phyloP scores from a whole-genome alignment of 2,329 filamentous ascomycete species.

The Beauveria sp. region DNA sequence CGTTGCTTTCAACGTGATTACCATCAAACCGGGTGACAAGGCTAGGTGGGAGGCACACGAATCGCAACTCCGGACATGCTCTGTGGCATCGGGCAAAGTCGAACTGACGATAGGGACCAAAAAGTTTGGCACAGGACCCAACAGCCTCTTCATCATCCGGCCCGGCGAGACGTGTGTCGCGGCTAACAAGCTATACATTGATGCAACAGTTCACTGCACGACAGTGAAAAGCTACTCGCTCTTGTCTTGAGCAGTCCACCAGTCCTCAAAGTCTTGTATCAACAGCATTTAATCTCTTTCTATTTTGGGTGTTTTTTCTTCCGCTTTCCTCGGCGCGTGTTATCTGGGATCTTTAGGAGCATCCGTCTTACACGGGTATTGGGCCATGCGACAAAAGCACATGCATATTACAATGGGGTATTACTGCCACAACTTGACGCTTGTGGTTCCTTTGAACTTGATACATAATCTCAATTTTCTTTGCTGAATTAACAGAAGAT shows the following conservation, averaged over 20 bases:
- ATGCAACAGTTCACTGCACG: constrained; percentile 36
- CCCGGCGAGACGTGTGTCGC: constrained; percentile 30
- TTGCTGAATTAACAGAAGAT: neutral
- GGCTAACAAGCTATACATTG: constrained; percentile 36
- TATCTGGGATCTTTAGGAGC: neutral
- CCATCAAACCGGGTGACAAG: constrained; percentile 31
- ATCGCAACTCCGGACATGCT: constrained; percentile 30
- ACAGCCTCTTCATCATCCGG: constrained; percentile 37
- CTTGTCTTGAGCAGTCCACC: neutral
- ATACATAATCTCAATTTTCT: too few species aligned
- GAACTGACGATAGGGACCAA: constrained; percentile 28
- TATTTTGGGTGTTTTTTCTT: neutral
- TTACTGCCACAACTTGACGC: neutral
- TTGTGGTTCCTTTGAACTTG: neutral
- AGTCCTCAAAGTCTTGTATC: neutral
- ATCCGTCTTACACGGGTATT: neutral
- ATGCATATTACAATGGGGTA: neutral
- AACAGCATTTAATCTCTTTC: neutral
- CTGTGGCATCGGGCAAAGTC: constrained; percentile 34
- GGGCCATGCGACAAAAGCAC: neutral
- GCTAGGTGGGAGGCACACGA: constrained; percentile 23
- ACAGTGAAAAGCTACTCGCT: constrained; percentile 21
- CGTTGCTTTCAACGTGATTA: constrained; percentile 32
- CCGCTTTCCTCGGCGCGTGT: neutral
- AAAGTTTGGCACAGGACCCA: constrained; percentile 34